Conservation (phyloP, 2,329 filamentous ascomycete genomes). For the Macrophomina pseudophaseolina region DNA sequence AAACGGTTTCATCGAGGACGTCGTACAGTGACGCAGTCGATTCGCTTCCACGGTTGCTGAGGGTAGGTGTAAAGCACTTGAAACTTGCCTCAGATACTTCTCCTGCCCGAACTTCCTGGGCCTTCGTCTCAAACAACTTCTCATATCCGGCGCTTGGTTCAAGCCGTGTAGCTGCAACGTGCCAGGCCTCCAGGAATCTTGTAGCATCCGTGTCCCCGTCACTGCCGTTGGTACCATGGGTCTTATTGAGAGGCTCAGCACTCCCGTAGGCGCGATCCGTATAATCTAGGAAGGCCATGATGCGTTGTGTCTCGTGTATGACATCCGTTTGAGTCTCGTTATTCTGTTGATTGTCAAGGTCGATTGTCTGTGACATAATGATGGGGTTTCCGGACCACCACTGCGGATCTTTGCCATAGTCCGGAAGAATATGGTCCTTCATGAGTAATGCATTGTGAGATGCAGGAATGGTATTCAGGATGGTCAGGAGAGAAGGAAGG, state of each 20-base stretch:
- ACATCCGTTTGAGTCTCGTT: conserved; percentile 52
- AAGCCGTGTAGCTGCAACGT: conserved; percentile 50
- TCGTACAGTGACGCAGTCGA: conserved; percentile 57
- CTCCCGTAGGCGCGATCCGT: conserved; percentile 65
- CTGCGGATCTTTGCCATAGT: conserved; percentile 62
- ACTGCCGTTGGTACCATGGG: conserved; percentile 41
- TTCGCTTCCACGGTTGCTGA: conserved; percentile 31
- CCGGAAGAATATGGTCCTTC: conserved; percentile 28
- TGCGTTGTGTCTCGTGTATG: conserved; percentile 62
- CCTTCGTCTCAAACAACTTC: conserved; percentile 53
- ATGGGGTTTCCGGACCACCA: conserved; percentile 68
- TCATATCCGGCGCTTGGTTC: conserved; percentile 49
- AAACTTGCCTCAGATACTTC: conserved; percentile 27
- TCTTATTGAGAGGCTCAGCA: conserved; percentile 54
- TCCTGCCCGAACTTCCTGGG: conserved; percentile 31
- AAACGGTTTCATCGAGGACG: conserved; percentile 58
- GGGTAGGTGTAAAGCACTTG: conserved; percentile 38
- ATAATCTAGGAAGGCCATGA: conserved; percentile 65
- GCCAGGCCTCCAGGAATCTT: conserved; percentile 58
- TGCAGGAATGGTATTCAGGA: conserved; percentile 65
- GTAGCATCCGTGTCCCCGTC: conserved; percentile 34
- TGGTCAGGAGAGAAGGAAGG: conserved; percentile 63
- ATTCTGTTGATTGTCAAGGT: conserved; percentile 41
- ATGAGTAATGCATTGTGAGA: conserved; percentile 61
- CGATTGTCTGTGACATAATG: conserved; percentile 55